These are phyloP conservation scores for Solanum chacoense DNA, from an alignment of 305 asterid species.

Conservation along the genomic window DNA sequence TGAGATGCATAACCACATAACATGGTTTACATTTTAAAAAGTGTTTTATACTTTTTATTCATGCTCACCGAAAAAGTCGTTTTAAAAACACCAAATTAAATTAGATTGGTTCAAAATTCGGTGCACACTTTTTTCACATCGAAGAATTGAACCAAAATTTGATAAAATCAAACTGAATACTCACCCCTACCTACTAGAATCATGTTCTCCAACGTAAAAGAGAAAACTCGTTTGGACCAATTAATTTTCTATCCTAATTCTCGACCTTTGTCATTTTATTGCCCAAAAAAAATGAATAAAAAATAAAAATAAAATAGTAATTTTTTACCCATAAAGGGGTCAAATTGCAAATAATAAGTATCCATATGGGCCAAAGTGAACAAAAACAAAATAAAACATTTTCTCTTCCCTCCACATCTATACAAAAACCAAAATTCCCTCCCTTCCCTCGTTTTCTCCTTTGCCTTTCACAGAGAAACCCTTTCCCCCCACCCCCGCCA, in stretches of 20 bases:
- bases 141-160: no score
- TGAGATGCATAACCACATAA: background rate
- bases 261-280: background rate
- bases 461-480: conserved; percentile 3
- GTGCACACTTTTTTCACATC: background rate
- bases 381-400: background rate
- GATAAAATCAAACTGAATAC: no score
- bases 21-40: background rate
- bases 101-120: no score
- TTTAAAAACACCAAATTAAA: no score
- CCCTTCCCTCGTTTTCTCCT: conserved; percentile 80
- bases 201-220: fast-evolving
- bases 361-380: background rate
- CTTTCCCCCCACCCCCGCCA: conserved; percentile 7
- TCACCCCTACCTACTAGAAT: background rate
- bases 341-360: background rate
- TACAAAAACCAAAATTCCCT: conserved; percentile 92
- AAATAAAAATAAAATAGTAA: background rate
- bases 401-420: conserved; percentile 90
- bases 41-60: background rate
- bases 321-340: background rate
- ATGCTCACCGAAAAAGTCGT: background rate
- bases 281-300: background rate
- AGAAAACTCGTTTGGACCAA: background rate
- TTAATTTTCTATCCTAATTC: background rate